phyloP scores from a whole-genome alignment of 2,329 filamentous ascomycete genomes.

The Exophiala xenobiotica region DNA sequence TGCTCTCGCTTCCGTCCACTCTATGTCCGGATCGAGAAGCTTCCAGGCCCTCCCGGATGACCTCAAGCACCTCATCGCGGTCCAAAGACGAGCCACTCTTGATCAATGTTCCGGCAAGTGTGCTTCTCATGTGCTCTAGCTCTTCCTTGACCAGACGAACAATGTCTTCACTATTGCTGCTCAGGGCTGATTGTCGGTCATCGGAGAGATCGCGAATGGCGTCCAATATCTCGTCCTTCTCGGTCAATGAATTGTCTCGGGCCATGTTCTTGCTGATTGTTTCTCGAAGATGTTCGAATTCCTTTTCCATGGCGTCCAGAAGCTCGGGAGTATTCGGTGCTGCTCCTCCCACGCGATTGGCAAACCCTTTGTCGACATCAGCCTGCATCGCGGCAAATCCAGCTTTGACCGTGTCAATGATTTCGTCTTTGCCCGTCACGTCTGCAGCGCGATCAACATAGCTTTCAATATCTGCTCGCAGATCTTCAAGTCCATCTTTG shows the following conservation, averaged over 20 bases:
- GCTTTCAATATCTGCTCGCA: conserved; percentile 75
- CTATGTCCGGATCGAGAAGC: conserved; percentile 52
- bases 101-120: conserved; percentile 53
- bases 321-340: conserved; percentile 62
- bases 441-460: conserved; percentile 75
- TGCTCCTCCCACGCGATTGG: conserved; percentile 41
- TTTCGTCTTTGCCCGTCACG: conserved; percentile 70
- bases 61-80: conserved; percentile 65
- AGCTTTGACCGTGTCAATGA: conserved; percentile 67
- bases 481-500: conserved; percentile 79
- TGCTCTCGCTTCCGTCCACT: conserved; percentile 56
- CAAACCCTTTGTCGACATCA: conserved; percentile 54
- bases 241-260: conserved; percentile 53
- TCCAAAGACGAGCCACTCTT: conserved; percentile 46
- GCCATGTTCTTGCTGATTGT: conserved; percentile 70
- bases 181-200: conserved; percentile 37
- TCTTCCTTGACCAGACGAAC: conserved; percentile 57
- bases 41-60: conserved; percentile 52
- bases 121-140: conserved; percentile 61
- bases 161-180: conserved; percentile 44
- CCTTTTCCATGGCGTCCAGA: conserved; percentile 73
- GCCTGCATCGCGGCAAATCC: conserved; percentile 63
- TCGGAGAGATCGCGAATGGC: conserved; percentile 44
- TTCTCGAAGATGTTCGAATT: conserved; percentile 79
- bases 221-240: conserved; percentile 63